Conservation (phyloP, 1,139 yeast genomes). For the Diutina pseudorugosa region DNA sequence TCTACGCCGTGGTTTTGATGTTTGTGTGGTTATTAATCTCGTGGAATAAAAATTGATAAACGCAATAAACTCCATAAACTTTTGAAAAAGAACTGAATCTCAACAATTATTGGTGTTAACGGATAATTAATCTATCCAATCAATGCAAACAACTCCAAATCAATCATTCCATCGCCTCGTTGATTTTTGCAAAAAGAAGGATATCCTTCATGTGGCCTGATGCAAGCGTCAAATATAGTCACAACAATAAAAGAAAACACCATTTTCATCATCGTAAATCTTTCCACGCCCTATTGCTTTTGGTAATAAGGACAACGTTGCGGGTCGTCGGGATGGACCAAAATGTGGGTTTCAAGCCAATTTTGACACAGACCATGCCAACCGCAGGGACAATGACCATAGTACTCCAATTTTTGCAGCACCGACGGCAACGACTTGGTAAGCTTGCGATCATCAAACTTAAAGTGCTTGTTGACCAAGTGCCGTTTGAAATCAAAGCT, state of each 20-base stretch:
- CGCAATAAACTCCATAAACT: too few species aligned
- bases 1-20: too few species aligned
- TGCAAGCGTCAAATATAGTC: neutral
- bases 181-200: too few species aligned
- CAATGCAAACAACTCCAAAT: too few species aligned
- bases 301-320: neutral
- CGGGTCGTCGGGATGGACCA: neutral
- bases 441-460: neutral
- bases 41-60: too few species aligned
- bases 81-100: too few species aligned
- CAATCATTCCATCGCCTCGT: too few species aligned
- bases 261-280: too few species aligned
- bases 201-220: too few species aligned
- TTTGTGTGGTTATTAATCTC: too few species aligned
- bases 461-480: constrained; percentile 2
- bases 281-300: neutral
- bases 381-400: neutral
- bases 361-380: neutral
- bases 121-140: too few species aligned
- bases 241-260: neutral
- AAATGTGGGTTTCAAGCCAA: neutral
- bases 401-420: neutral
- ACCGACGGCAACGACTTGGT: neutral
- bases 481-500: constrained; percentile 3
- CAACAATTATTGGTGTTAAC: too few species aligned